Base-by-base conservation (phyloP, 495 filamentous ascomycete genomes). In the Neurospora sp. region DNA sequence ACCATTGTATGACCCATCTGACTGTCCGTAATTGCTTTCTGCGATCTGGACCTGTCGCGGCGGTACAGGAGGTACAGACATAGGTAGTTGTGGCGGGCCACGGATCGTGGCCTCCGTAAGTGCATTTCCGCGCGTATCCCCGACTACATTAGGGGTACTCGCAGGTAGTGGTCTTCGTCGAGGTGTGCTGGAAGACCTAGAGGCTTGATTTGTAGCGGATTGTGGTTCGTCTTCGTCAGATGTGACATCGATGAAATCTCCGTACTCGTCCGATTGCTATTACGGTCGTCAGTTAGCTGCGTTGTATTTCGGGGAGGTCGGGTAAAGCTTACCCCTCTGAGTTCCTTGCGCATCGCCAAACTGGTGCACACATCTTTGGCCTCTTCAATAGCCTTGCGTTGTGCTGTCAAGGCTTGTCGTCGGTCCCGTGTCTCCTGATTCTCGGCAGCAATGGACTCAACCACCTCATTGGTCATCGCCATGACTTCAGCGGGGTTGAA, bases 271-370 rank as follows among this genome's bases (percentile, higher is more conserved):
- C 3, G 27, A 3, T 11, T 37, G 54, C 31, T 66, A 16, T 2
- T 6, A 18, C 14, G 1, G 9, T 66, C 6, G 14, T 11, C 54
- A 66, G 54, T 35, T 16, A 35, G 27, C 23, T 35, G 54, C 27
- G 27, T 60, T 11, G 40, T 16, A 20, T 18, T 7, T 23, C 38
- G 27, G 2, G 14, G 4, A 27, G 41, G 12, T 2, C 4, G 23
- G 0, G 20, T 2, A 27, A 10, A 27, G 4, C 75, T 70, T 78
- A 79, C 78, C 70, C 66, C 74, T 72, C 82, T 74, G 12, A 83
- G 72, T 35, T 83, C 82, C 66, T 82, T 83, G 11, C 82, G 75
- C 80, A 83, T 82, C n/a, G 82, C 82, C 35, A 83, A 74, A 66
- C 77, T 82, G 35, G 82, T 78, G 74, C 82, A 83, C 6, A 80